Conservation (phyloP, 1,284 basidiomycete species). For the Rhodotorula sp. region DNA sequence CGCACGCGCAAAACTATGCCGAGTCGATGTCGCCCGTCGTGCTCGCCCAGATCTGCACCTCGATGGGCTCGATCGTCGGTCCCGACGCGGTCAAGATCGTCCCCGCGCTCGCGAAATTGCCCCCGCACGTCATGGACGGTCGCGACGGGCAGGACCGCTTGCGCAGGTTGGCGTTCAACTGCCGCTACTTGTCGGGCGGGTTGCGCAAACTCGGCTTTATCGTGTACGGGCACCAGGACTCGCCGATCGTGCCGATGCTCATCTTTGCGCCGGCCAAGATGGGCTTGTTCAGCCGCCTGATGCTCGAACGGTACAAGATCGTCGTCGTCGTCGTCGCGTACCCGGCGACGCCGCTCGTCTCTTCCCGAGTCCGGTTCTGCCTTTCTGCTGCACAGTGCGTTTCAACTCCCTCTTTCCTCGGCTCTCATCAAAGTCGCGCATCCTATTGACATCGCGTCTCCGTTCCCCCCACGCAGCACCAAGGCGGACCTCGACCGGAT, state of each 20-base stretch:
- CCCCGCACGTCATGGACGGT: conserved; percentile 69
- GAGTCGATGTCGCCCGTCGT: conserved; percentile 91
- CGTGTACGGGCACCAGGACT: conserved; percentile 87
- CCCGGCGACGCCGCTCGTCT: conserved; percentile 76
- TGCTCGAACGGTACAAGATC: conserved; percentile 72
- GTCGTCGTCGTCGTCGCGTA: conserved; percentile 87
- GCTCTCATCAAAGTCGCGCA: too few species aligned
- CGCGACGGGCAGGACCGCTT: conserved; percentile 79
- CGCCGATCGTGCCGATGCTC: conserved; percentile 89
- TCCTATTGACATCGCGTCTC: too few species aligned
- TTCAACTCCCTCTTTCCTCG: too few species aligned
- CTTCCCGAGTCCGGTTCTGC: conserved; percentile 89
- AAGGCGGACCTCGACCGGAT: conserved; percentile 93
- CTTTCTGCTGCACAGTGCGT: conserved; percentile 74
- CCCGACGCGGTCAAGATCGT: conserved; percentile 46
- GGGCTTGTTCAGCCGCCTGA: conserved; percentile 74
- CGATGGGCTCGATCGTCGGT: conserved; percentile 97
- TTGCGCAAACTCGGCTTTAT: conserved; percentile 94
- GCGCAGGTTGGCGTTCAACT: conserved; percentile 89
- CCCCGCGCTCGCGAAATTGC: conserved; percentile 68
- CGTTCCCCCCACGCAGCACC: conserved; percentile 54
- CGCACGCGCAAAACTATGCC: conserved; percentile 82
- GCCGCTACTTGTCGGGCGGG: conserved; percentile 83
- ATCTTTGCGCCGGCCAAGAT: conserved; percentile 94
- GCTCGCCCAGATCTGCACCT: conserved; percentile 83